These are phyloP conservation scores for Geotrichum siamense DNA, from an alignment of 1,139 yeast genomes.

Conservation along the genomic window DNA sequence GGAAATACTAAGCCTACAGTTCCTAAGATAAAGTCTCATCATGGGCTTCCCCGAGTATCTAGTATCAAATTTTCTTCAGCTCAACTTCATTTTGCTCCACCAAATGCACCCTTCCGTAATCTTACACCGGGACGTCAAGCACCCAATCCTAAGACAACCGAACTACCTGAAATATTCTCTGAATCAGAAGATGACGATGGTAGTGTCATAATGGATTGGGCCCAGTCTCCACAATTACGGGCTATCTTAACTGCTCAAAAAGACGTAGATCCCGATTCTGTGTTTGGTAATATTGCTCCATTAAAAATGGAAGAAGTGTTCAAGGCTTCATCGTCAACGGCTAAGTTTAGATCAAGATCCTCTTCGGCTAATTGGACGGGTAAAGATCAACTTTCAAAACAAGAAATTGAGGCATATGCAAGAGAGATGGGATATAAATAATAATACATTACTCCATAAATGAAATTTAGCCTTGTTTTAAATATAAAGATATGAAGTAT, in stretches of 20 bases:
- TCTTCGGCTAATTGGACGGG: conserved; percentile 53
- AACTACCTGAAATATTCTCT: conserved; percentile 43
- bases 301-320: conserved; percentile 65
- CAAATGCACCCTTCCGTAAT: conserved; percentile 1
- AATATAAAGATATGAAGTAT: too few relatives aligned
- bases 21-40: not conserved
- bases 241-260: conserved; percentile 50
- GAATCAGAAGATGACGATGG: conserved; percentile 55
- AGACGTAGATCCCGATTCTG: conserved; percentile 56
- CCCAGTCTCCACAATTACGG: conserved; percentile 55
- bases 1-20: conserved; percentile 19
- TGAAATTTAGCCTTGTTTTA: too few relatives aligned
- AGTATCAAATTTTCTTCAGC: not conserved
- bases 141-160: conserved; percentile 22
- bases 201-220: conserved; percentile 61
- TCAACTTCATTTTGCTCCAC: conserved; percentile 1
- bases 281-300: conserved; percentile 74
- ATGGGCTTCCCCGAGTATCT: not conserved
- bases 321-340: conserved; percentile 39
- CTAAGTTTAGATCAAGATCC: conserved; percentile 45
- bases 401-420: conserved; percentile 48
- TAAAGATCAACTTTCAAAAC: conserved; percentile 40
- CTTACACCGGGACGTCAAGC: conserved; percentile 2
- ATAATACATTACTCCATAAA: not conserved
- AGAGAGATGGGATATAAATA: conserved; percentile 45